Conservation (phyloP, 1,284 basidiomycete genomes). For the Prillingera fragicola region DNA sequence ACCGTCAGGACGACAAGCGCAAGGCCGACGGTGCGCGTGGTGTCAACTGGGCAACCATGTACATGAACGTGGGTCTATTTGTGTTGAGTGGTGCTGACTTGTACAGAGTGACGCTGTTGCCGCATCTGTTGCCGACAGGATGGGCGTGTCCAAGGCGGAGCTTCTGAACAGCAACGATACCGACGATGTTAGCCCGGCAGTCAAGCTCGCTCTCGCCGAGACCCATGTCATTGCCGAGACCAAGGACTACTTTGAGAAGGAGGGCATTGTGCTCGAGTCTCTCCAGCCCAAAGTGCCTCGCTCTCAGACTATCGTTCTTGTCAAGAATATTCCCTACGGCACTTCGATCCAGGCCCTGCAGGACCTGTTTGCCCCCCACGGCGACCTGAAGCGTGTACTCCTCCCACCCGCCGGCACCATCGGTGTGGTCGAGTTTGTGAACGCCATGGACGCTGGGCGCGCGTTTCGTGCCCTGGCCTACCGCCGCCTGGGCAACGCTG, state of each 20-base stretch:
- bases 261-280: constrained; percentile 52
- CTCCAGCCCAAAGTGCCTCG: constrained; percentile 52
- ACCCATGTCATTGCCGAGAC: constrained; percentile 95
- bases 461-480: constrained; percentile 83
- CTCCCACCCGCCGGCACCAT: constrained; percentile 91
- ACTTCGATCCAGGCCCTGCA: constrained; percentile 69
- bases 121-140: constrained; percentile 71
- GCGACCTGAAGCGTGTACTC: constrained; percentile 67
- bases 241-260: constrained; percentile 72
- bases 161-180: constrained; percentile 55
- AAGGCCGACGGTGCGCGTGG: constrained; percentile 72
- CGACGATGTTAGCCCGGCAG: constrained; percentile 57
- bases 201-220: constrained; percentile 92
- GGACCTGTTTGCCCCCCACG: constrained; percentile 73
- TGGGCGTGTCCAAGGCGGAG: constrained; percentile 77
- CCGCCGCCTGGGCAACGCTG: constrained; percentile 76
- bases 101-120: constrained; percentile 78
- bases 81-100: not conserved
- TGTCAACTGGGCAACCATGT: constrained; percentile 94
- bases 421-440: constrained; percentile 81
- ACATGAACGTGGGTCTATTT: constrained; percentile 80
- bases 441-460: constrained; percentile 62
- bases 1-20: constrained; percentile 57
- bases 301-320: constrained; percentile 78
- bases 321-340: constrained; percentile 96